Evolutionary conservation across 768 basidiomycete species (phyloP).

Genomic region (Pleurotus citrinopileatus): DNA sequence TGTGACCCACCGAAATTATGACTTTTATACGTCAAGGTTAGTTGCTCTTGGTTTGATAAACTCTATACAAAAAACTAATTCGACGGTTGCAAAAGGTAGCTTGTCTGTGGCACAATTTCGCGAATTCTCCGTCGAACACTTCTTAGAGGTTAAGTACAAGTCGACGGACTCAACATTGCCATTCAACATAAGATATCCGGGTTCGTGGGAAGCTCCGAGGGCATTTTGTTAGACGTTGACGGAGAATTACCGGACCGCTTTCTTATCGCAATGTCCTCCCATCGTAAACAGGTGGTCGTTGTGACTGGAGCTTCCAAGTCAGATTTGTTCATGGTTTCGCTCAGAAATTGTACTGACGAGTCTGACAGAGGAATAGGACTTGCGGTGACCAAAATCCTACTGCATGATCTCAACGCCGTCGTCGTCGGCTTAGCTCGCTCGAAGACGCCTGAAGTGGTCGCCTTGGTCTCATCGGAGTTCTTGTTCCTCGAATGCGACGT

Average conservation of each 20-base stretch:
- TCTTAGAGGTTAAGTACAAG: too few relatives aligned
- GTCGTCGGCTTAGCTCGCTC: conserved; percentile 81
- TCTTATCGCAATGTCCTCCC: not conserved
- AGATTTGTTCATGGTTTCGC: not conserved
- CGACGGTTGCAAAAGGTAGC: too few relatives aligned
- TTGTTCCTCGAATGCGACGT: conserved; percentile 69
- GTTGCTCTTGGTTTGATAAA: too few relatives aligned
- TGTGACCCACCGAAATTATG: too few relatives aligned
- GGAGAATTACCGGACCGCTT: not conserved
- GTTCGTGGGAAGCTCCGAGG: too few relatives aligned
- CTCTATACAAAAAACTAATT: too few relatives aligned
- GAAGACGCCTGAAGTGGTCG: conserved; percentile 57
- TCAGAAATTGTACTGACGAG: conserved; percentile 7
- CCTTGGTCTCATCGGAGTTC: conserved; percentile 47
- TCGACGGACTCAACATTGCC: too few relatives aligned
- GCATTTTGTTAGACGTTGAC: too few relatives aligned
- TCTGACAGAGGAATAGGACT: conserved; percentile 66
- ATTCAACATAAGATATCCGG: too few relatives aligned
- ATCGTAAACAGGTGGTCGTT: conserved; percentile 56
- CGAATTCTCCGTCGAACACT: too few relatives aligned
- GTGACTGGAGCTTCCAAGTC: conserved; percentile 88
- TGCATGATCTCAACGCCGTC: conserved; percentile 56
- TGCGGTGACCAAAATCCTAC: conserved; percentile 65
- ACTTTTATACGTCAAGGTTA: too few relatives aligned
- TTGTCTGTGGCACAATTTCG: too few relatives aligned